phyloP scores from a whole-genome alignment of 2,329 filamentous ascomycete genomes.

The Cytospora piceae region DNA sequence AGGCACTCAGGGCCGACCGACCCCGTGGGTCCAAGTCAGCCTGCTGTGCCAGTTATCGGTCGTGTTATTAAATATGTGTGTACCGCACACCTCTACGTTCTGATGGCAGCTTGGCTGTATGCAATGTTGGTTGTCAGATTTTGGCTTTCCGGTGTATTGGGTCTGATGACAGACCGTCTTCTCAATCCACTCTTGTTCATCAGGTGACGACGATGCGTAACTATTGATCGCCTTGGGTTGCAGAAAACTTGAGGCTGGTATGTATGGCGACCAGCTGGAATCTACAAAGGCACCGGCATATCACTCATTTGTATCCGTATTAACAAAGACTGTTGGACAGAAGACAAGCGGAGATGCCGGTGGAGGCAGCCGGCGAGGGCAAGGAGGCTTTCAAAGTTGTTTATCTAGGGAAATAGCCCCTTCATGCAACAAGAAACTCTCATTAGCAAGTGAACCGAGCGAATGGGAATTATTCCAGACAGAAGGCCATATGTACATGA shows the following conservation, averaged over 20 bases:
- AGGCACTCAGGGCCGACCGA: no score
- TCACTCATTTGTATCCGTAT: neutral
- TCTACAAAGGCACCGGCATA: neutral
- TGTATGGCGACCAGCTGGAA: neutral
- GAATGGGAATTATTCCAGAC: slow-evolving; percentile 2
- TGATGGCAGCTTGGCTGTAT: neutral
- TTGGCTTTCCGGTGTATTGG: neutral
- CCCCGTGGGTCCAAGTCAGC: no score
- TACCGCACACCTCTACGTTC: no score
- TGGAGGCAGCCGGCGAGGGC: neutral
- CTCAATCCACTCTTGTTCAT: neutral
- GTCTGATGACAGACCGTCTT: neutral
- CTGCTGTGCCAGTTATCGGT: no score
- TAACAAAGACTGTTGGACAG: no score
- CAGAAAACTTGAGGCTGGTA: neutral
- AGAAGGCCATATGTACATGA: slow-evolving; percentile 7
- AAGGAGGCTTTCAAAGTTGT: neutral
- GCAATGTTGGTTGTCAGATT: neutral
- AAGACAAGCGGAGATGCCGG: no score
- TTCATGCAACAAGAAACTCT: slow-evolving; percentile 3
- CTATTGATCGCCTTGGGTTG: neutral
- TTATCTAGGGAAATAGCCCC: neutral
- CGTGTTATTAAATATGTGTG: no score
- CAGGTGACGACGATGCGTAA: neutral
- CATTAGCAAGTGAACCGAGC: slow-evolving; percentile 18